Conservation (phyloP, 108 stramenopile genomes). For the Nannochloropsis gaditana region DNA sequence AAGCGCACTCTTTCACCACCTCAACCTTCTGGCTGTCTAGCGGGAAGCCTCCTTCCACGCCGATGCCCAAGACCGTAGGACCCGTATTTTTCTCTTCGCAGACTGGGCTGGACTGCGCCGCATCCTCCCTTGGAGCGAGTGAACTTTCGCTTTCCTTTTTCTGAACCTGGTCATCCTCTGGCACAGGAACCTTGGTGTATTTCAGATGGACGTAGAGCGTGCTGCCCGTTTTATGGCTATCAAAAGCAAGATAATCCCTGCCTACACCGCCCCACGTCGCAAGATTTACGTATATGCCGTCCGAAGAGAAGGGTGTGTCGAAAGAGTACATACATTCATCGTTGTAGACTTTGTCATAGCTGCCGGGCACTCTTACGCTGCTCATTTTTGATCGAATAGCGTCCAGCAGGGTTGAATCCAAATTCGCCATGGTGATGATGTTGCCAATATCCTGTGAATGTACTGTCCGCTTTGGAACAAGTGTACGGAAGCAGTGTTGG, state of each 20-base stretch:
- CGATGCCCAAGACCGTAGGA: slow-evolving; percentile 78
- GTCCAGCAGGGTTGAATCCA: slow-evolving; percentile 20
- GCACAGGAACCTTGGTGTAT: slow-evolving; percentile 39
- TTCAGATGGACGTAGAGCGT: slow-evolving; percentile 68
- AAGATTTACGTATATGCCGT: slow-evolving; percentile 79
- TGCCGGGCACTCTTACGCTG: slow-evolving; percentile 29
- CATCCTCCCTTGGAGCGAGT: background rate
- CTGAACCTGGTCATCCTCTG: slow-evolving; percentile 37
- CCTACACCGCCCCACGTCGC: slow-evolving; percentile 74
- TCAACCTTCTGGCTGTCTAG: slow-evolving; percentile 71
- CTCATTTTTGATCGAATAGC: slow-evolving; percentile 33
- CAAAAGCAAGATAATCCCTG: slow-evolving; percentile 58
- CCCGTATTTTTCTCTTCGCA: background rate
- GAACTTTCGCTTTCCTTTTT: background rate
- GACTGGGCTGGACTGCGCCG: background rate
- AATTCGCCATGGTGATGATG: too few species aligned
- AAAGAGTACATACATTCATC: slow-evolving; percentile 51
- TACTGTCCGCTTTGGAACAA: too few species aligned
- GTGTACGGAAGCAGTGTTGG: too few species aligned
- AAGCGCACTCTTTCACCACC: slow-evolving; percentile 66
- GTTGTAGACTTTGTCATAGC: slow-evolving; percentile 53
- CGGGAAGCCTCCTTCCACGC: slow-evolving; percentile 85
- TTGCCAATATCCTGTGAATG: too few species aligned
- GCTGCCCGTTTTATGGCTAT: slow-evolving; percentile 29
- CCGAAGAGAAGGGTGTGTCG: slow-evolving; percentile 63